Evolutionary conservation across 1,139 yeast genomes (phyloP), one percentile per base, ranked within the genome.

Genomic region (Geotrichum fermentans): DNA sequence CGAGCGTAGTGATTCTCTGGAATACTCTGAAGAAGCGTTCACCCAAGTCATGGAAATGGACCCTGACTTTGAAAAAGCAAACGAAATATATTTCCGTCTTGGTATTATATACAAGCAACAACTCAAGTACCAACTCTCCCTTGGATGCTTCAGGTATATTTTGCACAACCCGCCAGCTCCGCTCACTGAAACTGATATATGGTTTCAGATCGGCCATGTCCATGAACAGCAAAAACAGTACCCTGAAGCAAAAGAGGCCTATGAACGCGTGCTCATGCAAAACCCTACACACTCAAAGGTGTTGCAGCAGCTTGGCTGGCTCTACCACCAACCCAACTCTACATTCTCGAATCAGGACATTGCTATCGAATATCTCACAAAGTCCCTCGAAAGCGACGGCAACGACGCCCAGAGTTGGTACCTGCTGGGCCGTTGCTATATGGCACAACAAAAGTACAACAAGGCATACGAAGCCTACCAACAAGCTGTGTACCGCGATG

Each of bases 91-190:
- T 66, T 92, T 92, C 75, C 75, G 98, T 54, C 77, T 92, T 61
- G 98, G 98, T n/a, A 90, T 92, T 64, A 92, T 92, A 51, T 92
- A 92, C 72, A 92, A 90, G 69, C 96, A 90, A 67, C 97, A 90
- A 68, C 85, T 84, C 47, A 90, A 90, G 68, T 77, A 86, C 64
- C 79, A 81, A 52, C 86, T 83, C 63, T 95, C 96, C 3, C 74
- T 92, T 54, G 97, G 89, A 66, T 92, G 97, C 65, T 92, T 92
- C 74, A 84, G 88, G 65, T 92, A 90, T 67, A 92, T 92, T 57
- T 71, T 92, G 58, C 76, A 82, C 51, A 85, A 83, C 66, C 98
- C 98, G 1, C 98, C 98, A 1, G 84, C 87, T 49, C 98, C 98
- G 1, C 73, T 92, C 58, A 90, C 97, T 40, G 96, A 89, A 64